Conservation (phyloP, 805 yeast species). For the Candida caryicola region DNA sequence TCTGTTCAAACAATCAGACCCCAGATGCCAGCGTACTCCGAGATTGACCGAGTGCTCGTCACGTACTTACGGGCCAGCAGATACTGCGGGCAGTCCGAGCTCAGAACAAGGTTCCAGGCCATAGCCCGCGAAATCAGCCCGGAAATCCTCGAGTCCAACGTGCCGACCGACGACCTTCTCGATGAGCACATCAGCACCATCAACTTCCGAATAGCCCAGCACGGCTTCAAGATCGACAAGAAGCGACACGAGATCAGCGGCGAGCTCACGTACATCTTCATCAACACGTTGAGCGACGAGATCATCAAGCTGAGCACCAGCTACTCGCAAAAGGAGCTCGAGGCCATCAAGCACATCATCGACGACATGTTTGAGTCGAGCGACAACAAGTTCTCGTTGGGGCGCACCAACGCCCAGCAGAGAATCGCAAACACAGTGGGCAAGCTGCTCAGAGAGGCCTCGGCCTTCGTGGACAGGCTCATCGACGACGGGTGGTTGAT, state of each 20-base stretch:
- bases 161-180: conserved; percentile 7
- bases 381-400: conserved; percentile 33
- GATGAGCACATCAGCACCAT: conserved; percentile 24
- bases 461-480: conserved; percentile 36
- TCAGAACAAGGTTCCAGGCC: conserved; percentile 20
- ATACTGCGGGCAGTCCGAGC: conserved; percentile 18
- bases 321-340: conserved; percentile 39
- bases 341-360: conserved; percentile 43
- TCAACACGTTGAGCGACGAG: conserved; percentile 41
- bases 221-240: conserved; percentile 45
- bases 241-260: conserved; percentile 35
- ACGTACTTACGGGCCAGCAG: conserved; percentile 30
- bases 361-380: conserved; percentile 44
- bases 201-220: conserved; percentile 29
- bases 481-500: conserved; percentile 55
- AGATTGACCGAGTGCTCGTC: conserved; percentile 20
- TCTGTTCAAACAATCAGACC: too few relatives aligned
- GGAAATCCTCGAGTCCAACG: conserved; percentile 2
- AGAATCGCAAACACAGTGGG: conserved; percentile 21
- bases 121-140: conserved; percentile 9
- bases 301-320: conserved; percentile 38
- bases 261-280: conserved; percentile 32
- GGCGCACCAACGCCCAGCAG: conserved; percentile 35
- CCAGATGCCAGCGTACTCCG: too few relatives aligned
- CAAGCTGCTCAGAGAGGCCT: conserved; percentile 35